These are phyloP conservation scores for Esteya vermicola DNA, from an alignment of 2,329 filamentous ascomycete species.

Conservation along the genomic window DNA sequence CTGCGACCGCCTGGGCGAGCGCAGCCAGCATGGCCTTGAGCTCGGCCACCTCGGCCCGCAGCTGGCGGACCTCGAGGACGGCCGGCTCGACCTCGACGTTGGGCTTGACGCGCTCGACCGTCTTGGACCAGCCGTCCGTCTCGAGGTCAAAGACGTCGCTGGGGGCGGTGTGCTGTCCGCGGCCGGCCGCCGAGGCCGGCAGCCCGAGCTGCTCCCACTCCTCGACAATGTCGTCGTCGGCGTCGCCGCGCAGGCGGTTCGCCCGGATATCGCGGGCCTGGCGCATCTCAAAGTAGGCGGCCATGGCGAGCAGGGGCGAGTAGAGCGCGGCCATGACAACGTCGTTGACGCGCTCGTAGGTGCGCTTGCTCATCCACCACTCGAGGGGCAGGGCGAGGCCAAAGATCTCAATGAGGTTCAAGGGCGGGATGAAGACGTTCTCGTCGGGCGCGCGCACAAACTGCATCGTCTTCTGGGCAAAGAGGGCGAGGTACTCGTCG, in stretches of 20 bases:
- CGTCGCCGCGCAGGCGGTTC: conserved; percentile 69
- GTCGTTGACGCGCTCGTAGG: conserved; percentile 76
- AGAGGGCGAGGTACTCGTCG: conserved; percentile 90
- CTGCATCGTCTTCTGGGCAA: conserved; percentile 88
- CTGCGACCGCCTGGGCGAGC: conserved; percentile 3
- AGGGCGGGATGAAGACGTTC: conserved; percentile 92
- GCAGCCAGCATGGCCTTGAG: conserved; percentile 32
- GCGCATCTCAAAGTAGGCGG: conserved; percentile 56
- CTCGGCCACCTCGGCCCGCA: conserved; percentile 43
- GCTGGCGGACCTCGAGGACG: conserved; percentile 51
- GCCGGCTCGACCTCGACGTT: conserved; percentile 70
- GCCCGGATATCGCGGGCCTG: conserved; percentile 51
- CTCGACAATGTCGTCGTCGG: conserved; percentile 76
- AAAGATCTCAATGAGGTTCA: conserved; percentile 86
- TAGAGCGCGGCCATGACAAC: conserved; percentile 58
- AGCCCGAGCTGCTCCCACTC: conserved; percentile 81
- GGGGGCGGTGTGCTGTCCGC: no score
- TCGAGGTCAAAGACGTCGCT: conserved; percentile 57
- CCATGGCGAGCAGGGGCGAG: conserved; percentile 65
- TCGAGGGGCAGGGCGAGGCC: conserved; percentile 68
- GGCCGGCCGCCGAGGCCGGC: conserved; percentile 57
- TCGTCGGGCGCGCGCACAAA: conserved; percentile 95
- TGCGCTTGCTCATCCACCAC: conserved; percentile 75
- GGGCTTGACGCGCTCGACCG: conserved; percentile 58
- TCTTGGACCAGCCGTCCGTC: conserved; percentile 71